Evolutionary conservation across 768 basidiomycete species (phyloP).

Genomic region (Tephrocybe sp.): DNA sequence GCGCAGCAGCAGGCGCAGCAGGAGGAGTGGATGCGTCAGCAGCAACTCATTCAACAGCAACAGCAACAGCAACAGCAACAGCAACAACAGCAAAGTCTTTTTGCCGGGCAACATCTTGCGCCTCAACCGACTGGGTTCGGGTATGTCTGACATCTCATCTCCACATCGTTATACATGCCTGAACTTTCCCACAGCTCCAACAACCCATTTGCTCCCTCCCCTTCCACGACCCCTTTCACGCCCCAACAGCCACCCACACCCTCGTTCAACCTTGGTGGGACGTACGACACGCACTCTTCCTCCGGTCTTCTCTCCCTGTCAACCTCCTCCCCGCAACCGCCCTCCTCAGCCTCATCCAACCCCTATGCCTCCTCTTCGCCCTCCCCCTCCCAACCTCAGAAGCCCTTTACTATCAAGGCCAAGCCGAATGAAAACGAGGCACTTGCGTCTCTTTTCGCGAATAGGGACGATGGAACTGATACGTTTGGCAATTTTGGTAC

Average conservation of each 20-base stretch:
- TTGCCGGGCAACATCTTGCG: slow-evolving; percentile 12
- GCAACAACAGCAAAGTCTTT: slow-evolving; percentile 46
- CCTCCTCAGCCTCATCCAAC: slow-evolving; percentile 28
- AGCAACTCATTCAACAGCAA: slow-evolving; percentile 43
- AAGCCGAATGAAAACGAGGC: slow-evolving; percentile 62
- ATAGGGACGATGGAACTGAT: slow-evolving; percentile 89
- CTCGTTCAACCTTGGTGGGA: slow-evolving; percentile 68
- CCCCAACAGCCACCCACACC: slow-evolving; percentile 35
- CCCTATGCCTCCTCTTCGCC: slow-evolving; percentile 19
- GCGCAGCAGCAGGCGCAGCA: slow-evolving; percentile 49
- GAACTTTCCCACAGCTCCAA: slow-evolving; percentile 62
- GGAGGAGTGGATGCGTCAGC: slow-evolving; percentile 43
- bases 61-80: slow-evolving; percentile 61
- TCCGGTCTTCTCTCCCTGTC: slow-evolving; percentile 40
- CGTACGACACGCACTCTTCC: slow-evolving; percentile 55
- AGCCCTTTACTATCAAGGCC: slow-evolving; percentile 38
- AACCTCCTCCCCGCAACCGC: slow-evolving; percentile 33
- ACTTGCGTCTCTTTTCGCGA: slow-evolving; percentile 81
- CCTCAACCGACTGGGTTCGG: slow-evolving; percentile 77
- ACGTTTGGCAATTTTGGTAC: slow-evolving; percentile 91
- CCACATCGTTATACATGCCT: not conserved
- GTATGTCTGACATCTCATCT: slow-evolving; percentile 32
- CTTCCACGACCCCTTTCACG: slow-evolving; percentile 30
- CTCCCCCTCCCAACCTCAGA: slow-evolving; percentile 22
- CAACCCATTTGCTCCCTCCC: slow-evolving; percentile 83